Evolutionary conservation across 176 grass and related monocot species (phyloP), one percentile per base, ranked within the genome.

Genomic region (Saccharum spontaneum): DNA sequence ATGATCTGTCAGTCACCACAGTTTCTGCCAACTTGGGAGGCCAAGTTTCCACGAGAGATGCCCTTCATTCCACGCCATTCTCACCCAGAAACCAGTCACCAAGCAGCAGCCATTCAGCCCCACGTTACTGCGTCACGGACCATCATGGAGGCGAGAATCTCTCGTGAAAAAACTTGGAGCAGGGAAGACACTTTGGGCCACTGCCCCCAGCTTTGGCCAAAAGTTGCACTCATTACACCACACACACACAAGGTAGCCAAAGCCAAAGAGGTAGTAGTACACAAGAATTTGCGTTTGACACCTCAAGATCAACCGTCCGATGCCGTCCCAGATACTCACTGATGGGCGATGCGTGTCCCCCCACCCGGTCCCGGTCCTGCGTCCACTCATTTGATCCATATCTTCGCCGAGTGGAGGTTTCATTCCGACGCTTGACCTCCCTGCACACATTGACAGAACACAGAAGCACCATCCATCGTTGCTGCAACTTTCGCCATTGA

Each of bases 131-230:
- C 50, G 74, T 89, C 64, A 71, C 41, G 49, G 55, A 43, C 22
- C 80, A 90, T 87, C 89, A 87, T 80, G 69, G 77, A 76, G 18
- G 67, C 5, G 61, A 52, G 84, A 87, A 84, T 87, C 84, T 87
- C 81, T 79, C 9, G 22, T 41, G 61, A 38, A 46, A 85, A 75
- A 64, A 34, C 62, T 48, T 54, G 80, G 67, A 73, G 83, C 70
- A 1, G 22, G n/a, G 49, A 87, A 80, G 48, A 68, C 67, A 67
- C 61, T 83, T 77, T 61, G 86, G 85, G 71, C 86, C 65, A 77
- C 73, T 50, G 52, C 57, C 22, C 73, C 62, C 59, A 33, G 44
- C 79, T 83, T 79, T 90, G 85, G 85, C 85, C 89, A 80, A 84
- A 90, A 87, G 69, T 40, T 84, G 85, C 85, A 90, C 80, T 87